Conservation (phyloP, 495 filamentous ascomycete species). For the Aspergillus baeticus region DNA sequence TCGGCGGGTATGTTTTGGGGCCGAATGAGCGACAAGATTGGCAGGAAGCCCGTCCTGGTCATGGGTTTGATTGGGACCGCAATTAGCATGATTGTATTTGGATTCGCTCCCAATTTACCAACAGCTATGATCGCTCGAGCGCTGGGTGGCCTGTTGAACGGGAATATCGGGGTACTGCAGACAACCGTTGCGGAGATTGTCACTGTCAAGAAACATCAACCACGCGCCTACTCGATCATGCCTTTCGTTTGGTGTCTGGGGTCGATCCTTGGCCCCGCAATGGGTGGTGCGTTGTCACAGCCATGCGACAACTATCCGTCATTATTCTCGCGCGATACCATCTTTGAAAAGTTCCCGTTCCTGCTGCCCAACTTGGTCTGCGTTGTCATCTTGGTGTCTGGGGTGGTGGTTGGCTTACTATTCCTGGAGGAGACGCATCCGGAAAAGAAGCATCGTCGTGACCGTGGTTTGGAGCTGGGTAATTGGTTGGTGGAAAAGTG, state of each 20-base stretch:
- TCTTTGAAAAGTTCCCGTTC: conserved; percentile 87
- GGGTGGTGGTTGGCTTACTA: conserved; percentile 78
- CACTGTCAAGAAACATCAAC: conserved; percentile 86
- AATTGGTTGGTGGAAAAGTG: conserved; percentile 62
- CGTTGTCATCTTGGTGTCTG: conserved; percentile 70
- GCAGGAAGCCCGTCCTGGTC: conserved; percentile 88
- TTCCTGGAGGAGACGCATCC: conserved; percentile 96
- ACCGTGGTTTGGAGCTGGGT: conserved; percentile 75
- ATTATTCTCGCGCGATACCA: conserved; percentile 66
- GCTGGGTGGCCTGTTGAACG: conserved; percentile 88
- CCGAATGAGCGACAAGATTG: conserved; percentile 84
- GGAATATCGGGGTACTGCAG: conserved; percentile 92
- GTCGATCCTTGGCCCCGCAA: conserved; percentile 82
- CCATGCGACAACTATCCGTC: conserved; percentile 80
- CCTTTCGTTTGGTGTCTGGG: conserved; percentile 97
- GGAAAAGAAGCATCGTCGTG: conserved; percentile 72
- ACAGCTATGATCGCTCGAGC: conserved; percentile 86
- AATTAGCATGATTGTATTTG: conserved; percentile 90
- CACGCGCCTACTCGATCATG: conserved; percentile 94
- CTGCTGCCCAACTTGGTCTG: conserved; percentile 93
- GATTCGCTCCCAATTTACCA: conserved; percentile 81
- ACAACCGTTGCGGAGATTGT: conserved; percentile 94
- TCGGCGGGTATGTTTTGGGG: conserved; percentile 90
- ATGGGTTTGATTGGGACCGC: conserved; percentile 86
- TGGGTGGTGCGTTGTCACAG: conserved; percentile 86